Percentiles rank a stretch among this genome's conserved stretches.
Conservation (phyloP, 2,329 filamentous ascomycete species). For the Alternaria postmessia region DNA sequence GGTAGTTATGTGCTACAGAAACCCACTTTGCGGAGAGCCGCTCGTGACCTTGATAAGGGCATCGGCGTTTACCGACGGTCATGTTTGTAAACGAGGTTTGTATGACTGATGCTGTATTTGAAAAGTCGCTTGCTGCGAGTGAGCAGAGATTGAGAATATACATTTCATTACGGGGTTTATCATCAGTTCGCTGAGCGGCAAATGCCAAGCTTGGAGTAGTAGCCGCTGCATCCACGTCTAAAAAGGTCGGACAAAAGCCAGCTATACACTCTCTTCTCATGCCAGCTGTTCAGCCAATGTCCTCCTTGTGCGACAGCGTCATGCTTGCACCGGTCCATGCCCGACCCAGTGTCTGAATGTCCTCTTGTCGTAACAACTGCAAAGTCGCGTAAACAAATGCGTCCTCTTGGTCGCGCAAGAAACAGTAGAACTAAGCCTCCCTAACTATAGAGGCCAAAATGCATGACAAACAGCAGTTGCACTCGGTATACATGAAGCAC, state of each 20-base stretch:
- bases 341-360: not conserved
- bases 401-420: constrained; percentile 2
- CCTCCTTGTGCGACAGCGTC: not conserved
- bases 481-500: constrained; percentile 4
- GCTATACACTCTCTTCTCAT: not conserved
- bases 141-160: constrained; percentile 14
- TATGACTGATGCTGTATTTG: not conserved
- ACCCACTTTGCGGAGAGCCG: constrained; percentile 7
- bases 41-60: constrained; percentile 15
- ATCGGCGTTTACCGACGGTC: constrained; percentile 11
- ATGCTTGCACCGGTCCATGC: not conserved
- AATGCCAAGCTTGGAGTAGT: constrained; percentile 7
- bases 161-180: constrained; percentile 20
- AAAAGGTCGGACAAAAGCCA: not conserved
- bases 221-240: constrained; percentile 3
- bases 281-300: not conserved
- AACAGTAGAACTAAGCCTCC: constrained; percentile 16
- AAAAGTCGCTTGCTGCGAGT: not conserved
- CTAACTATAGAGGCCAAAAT: constrained; percentile 1
- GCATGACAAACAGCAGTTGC: constrained; percentile 1
- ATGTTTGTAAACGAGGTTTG: not conserved
- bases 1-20: constrained; percentile 14
- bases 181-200: constrained; percentile 10
- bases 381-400: constrained; percentile 14
- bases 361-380: constrained; percentile 3